phyloP scores from a whole-genome alignment of 345 rosid genomes.

The Trapa incisa region DNA sequence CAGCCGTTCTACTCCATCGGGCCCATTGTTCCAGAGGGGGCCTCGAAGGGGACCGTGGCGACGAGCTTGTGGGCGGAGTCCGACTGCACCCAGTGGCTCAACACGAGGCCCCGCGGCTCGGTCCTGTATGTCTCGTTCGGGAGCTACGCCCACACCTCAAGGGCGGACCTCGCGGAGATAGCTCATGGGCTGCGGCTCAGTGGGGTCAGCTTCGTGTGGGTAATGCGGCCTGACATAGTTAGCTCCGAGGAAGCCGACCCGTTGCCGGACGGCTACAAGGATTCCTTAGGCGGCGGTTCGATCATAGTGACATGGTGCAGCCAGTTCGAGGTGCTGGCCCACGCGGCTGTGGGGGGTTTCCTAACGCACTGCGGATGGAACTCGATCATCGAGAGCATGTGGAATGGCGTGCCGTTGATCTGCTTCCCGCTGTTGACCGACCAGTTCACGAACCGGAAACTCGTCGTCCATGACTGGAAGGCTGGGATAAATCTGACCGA shows the following conservation, averaged over 20 bases:
- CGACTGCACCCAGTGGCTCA: slow-evolving; percentile 72
- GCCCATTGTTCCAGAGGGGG: slow-evolving; percentile 50
- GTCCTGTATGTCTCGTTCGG: slow-evolving; percentile 70
- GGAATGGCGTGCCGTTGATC: slow-evolving; percentile 62
- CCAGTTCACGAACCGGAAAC: slow-evolving; percentile 70
- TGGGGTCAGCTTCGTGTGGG: slow-evolving; percentile 65
- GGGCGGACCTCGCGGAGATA: slow-evolving; percentile 40
- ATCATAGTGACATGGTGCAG: slow-evolving; percentile 67
- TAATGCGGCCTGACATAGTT: slow-evolving; percentile 63
- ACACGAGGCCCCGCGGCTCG: slow-evolving; percentile 43
- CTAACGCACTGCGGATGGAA: slow-evolving; percentile 86
- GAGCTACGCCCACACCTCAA: slow-evolving; percentile 59
- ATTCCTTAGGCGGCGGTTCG: slow-evolving; percentile 28
- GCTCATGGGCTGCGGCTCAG: slow-evolving; percentile 48
- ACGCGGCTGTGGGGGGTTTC: slow-evolving; percentile 63
- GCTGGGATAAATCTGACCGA: slow-evolving; percentile 51
- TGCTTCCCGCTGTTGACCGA: slow-evolving; percentile 66
- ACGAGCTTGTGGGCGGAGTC: slow-evolving; percentile 82
- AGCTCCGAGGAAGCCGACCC: slow-evolving; percentile 47
- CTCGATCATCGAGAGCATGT: slow-evolving; percentile 51
- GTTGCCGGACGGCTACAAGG: slow-evolving; percentile 37
- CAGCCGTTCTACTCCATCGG: slow-evolving; percentile 58
- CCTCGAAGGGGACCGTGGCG: slow-evolving; percentile 27
- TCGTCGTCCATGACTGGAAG: slow-evolving; percentile 76
- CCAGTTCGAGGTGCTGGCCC: slow-evolving; percentile 45